phyloP scores from a whole-genome alignment of 257 asterid species.

The Salvia hispanica region DNA sequence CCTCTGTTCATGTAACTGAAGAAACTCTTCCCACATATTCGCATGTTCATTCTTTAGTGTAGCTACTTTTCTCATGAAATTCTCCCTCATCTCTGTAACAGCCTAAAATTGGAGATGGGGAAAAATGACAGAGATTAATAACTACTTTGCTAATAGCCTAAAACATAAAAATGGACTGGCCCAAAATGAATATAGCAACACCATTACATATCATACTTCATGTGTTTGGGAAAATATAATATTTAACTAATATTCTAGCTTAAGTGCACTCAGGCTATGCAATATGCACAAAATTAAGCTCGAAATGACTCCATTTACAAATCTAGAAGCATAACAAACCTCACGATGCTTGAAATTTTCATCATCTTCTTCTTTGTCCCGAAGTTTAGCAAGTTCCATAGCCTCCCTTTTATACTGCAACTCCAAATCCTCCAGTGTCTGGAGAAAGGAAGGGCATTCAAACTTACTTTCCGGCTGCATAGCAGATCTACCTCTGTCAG shows the following conservation, averaged over 20 bases:
- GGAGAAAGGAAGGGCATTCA: slow-evolving; percentile 59
- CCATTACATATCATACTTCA: not conserved
- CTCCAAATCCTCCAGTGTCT: slow-evolving; percentile 76
- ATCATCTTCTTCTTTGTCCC: slow-evolving; percentile 96
- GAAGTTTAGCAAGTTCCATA: slow-evolving; percentile 78
- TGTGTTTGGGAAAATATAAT: not conserved
- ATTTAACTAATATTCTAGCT: slow-evolving; percentile 4
- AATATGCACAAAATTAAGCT: slow-evolving; percentile 27
- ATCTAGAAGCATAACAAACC: slow-evolving; percentile 46
- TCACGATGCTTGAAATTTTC: slow-evolving; percentile 89
- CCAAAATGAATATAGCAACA: slow-evolving; percentile 11
- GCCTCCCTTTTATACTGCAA: slow-evolving; percentile 74
- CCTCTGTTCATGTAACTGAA: slow-evolving; percentile 65
- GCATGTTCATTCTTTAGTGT: slow-evolving; percentile 65
- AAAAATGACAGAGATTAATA: slow-evolving; percentile 24
- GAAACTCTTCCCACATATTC: slow-evolving; percentile 83
- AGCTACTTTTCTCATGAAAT: slow-evolving; percentile 59
- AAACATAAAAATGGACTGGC: slow-evolving; percentile 17
- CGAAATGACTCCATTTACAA: not conserved
- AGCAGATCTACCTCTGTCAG: slow-evolving; percentile 59
- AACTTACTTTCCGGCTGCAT: slow-evolving; percentile 52
- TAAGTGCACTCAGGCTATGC: slow-evolving; percentile 6
- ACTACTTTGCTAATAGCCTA: not conserved
- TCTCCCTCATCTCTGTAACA: slow-evolving; percentile 70
- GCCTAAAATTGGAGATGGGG: slow-evolving; percentile 46